Conservation (phyloP, 345 rosid genomes). For the Excoecaria agallocha region DNA sequence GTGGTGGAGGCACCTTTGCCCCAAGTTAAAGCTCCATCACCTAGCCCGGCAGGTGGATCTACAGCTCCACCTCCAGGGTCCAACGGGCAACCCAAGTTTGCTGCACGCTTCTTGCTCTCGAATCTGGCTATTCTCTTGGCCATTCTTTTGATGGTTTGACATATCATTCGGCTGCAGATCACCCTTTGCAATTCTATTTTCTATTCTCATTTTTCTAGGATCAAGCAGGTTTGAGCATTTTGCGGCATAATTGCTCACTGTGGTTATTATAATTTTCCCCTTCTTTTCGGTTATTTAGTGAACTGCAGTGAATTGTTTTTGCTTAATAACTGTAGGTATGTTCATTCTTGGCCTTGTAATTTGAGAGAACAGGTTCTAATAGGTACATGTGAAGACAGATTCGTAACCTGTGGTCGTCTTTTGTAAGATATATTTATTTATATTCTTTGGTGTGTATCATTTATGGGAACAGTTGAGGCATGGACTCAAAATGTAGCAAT, state of each 20-base stretch:
- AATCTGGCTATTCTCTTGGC: conserved; percentile 37
- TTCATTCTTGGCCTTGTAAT: conserved; percentile 32
- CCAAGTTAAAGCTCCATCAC: conserved; percentile 21
- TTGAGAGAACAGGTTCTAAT: conserved; percentile 3
- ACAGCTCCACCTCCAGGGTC: conserved; percentile 33
- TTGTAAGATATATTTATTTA: conserved; percentile 8
- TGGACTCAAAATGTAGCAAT: too few species aligned
- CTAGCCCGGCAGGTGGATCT: conserved; percentile 21
- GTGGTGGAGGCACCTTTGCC: conserved; percentile 68
- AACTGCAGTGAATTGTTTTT: conserved; percentile 20
- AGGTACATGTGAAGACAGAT: conserved; percentile 7
- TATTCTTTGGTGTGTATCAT: too few species aligned
- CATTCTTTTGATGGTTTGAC: conserved; percentile 41
- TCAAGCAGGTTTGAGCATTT: conserved; percentile 21
- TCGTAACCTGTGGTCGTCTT: neutral
- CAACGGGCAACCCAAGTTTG: conserved; percentile 47
- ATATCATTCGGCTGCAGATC: conserved; percentile 5
- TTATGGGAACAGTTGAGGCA: too few species aligned
- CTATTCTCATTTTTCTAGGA: conserved; percentile 11
- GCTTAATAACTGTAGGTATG: conserved; percentile 23
- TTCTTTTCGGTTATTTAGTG: conserved; percentile 1
- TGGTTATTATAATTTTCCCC: neutral
- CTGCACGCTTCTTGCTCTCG: conserved; percentile 39
- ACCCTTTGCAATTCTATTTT: neutral
- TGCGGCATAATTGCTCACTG: conserved; percentile 11